Evolutionary conservation across 257 asterid genomes (phyloP), one percentile per base, ranked within the genome.

Genomic region (Petunia axillaris): DNA sequence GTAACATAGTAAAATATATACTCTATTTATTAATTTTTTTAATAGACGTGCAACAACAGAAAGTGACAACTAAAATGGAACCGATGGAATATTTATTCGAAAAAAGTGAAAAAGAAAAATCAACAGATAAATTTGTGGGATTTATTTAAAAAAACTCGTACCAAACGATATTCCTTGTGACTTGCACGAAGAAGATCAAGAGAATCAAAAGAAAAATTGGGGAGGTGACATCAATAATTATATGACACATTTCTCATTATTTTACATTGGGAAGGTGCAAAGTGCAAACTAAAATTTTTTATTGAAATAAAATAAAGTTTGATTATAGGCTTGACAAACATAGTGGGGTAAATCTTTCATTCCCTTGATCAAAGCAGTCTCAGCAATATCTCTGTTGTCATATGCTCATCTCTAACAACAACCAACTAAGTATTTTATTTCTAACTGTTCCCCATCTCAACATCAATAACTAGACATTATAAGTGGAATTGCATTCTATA

Each of bases 381-480:
- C 57, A 52, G 25, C 57, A 52, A 10, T 10, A 52, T 52, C 15
- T 52, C 15, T 10, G 11, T 10, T 52, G 4, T 10, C 64, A 59
- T 59, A 7, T 36, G 66, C 40, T 60, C 14, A 35, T 60, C 14
- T 60, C 66, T 60, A 25, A 8, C 65, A 68, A 8, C 57, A 16
- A 67, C 39, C 9, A 70, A 41, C 77, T 46, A 70, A 70, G 4
- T 71, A 71, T 71, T 71, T 25, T 25, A 71, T 48, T 48, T 35
- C 35, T 48, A 10, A 71, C 1, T 71, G 77, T 71, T 71, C 35
- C 60, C 77, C 25, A 35, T 71, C 60, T 48, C 77, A 66, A 16
- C 54, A 66, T 66, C 75, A 66, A 66, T 41, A 66, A 41, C 38
- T 41, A 66, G 75, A 66, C 75, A 66, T 15, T 66, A 40, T 40